phyloP scores from a whole-genome alignment of 495 filamentous ascomycete species.

The Collariella sp. region DNA sequence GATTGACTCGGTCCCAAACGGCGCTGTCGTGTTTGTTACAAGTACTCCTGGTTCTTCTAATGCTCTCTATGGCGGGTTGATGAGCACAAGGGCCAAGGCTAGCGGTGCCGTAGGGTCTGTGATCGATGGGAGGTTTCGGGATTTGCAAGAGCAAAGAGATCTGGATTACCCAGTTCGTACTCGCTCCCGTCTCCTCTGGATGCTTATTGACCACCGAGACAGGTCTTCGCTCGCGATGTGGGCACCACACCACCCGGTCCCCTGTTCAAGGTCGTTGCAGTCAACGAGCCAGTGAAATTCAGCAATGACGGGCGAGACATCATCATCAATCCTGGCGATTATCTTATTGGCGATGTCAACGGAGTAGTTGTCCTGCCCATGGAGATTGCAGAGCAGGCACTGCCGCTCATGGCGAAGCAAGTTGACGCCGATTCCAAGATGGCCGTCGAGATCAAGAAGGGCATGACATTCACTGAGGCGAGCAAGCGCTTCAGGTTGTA shows the following conservation, averaged over 20 bases:
- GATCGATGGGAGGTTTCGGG: conserved; percentile 51
- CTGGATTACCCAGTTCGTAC: conserved; percentile 36
- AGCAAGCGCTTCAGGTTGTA: conserved; percentile 38
- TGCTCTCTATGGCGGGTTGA: conserved; percentile 52
- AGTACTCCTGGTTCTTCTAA: conserved; percentile 44
- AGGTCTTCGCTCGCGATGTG: conserved; percentile 46
- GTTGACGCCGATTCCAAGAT: conserved; percentile 49
- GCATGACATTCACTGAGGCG: conserved; percentile 46
- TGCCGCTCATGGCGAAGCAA: conserved; percentile 42
- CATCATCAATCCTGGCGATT: conserved; percentile 47
- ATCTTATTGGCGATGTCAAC: conserved; percentile 48
- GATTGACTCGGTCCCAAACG: conserved; percentile 47
- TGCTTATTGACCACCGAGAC: not conserved
- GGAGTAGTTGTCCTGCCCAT: conserved; percentile 44
- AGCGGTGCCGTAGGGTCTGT: conserved; percentile 39
- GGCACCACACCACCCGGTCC: conserved; percentile 45
- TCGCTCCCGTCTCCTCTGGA: too few relatives aligned
- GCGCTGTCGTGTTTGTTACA: conserved; percentile 49
- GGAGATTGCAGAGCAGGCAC: conserved; percentile 38
- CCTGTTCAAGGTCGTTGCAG: conserved; percentile 36
- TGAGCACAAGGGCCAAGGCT: conserved; percentile 46
- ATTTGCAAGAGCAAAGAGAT: conserved; percentile 51
- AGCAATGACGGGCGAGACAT: conserved; percentile 39
- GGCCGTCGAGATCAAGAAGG: conserved; percentile 40
- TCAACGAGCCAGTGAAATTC: conserved; percentile 34